Evolutionary conservation across 1,139 yeast genomes (phyloP).

Genomic region (Sugiyamaella paludigena): DNA sequence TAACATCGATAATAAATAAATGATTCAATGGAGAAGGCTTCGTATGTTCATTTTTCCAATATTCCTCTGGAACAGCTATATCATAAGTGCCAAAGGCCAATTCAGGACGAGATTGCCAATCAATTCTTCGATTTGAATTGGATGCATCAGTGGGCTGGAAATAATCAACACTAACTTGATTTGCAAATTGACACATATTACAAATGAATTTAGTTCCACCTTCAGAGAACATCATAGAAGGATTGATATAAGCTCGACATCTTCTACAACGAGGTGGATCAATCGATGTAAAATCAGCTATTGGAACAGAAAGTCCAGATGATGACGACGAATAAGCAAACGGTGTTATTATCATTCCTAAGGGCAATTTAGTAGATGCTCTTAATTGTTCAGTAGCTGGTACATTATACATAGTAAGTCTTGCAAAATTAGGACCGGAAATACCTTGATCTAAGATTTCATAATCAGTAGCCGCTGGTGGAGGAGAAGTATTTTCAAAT

Average conservation of each 20-base stretch:
- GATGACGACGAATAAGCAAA: constrained; percentile 40
- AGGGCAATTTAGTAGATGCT: constrained; percentile 70
- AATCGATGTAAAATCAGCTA: constrained; percentile 53
- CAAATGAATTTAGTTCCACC: constrained; percentile 69
- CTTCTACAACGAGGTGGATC: constrained; percentile 90
- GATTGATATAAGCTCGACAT: constrained; percentile 87
- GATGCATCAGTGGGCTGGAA: constrained; percentile 57
- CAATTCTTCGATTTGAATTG: constrained; percentile 56
- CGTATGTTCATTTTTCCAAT: constrained; percentile 52
- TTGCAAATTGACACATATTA: constrained; percentile 83
- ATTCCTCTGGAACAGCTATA: constrained; percentile 69
- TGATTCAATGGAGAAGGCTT: constrained; percentile 58
- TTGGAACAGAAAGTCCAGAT: constrained; percentile 52
- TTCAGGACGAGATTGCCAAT: constrained; percentile 68
- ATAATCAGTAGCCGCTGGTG: constrained; percentile 73
- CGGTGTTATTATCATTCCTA: constrained; percentile 79
- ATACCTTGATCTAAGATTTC: constrained; percentile 77
- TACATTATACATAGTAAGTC: constrained; percentile 78
- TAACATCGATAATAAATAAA: constrained; percentile 74
- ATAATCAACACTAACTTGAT: constrained; percentile 67
- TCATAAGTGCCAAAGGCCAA: constrained; percentile 83
- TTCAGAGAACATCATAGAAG: constrained; percentile 67
- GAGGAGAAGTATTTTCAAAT: constrained; percentile 75
- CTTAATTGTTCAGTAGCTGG: constrained; percentile 75
- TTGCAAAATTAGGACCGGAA: constrained; percentile 74